A percentile compares a stretch with the other conserved stretches of the same genome.
These are phyloP conservation scores for Yamadazyma buinensis DNA, from an alignment of 1,139 yeast species.

Conservation along the genomic window DNA sequence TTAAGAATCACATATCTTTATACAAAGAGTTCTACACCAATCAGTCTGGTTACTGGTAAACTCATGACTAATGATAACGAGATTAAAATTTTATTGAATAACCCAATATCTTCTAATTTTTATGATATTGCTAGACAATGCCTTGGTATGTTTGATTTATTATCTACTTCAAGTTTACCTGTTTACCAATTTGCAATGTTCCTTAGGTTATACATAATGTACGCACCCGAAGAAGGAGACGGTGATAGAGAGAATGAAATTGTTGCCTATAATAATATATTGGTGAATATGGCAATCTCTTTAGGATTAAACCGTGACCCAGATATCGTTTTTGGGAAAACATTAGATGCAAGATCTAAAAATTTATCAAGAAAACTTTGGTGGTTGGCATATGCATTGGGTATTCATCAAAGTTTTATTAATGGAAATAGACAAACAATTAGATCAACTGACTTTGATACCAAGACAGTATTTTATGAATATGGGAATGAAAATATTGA, in stretches of 20 bases:
- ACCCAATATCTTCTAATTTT: constrained; percentile 24
- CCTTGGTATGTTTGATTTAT: constrained; percentile 33
- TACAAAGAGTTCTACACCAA: not conserved
- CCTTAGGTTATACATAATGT: constrained; percentile 33
- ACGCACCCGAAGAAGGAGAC: constrained; percentile 51
- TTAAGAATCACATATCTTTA: constrained; percentile 23
- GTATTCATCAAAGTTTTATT: constrained; percentile 16
- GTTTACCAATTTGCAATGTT: constrained; percentile 48
- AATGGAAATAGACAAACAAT: constrained; percentile 21
- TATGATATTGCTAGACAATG: constrained; percentile 36
- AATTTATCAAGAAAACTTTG: constrained; percentile 35
- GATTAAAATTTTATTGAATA: constrained; percentile 2
- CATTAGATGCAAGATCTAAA: constrained; percentile 21
- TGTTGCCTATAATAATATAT: constrained; percentile 30
- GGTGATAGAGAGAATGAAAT: constrained; percentile 49
- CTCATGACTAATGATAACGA: constrained; percentile 17
- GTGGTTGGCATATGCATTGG: constrained; percentile 22
- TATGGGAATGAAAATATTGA: constrained; percentile 18
- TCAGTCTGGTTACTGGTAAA: constrained; percentile 7
- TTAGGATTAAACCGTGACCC: constrained; percentile 47
- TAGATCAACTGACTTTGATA: constrained; percentile 13
- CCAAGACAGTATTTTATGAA: constrained; percentile 13
- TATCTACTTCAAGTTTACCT: constrained; percentile 37
- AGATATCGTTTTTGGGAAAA: constrained; percentile 27
- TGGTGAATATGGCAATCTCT: constrained; percentile 38